Evolutionary conservation across 2,329 filamentous ascomycete species (phyloP).

Genomic region (Tolypocladium paradoxum): DNA sequence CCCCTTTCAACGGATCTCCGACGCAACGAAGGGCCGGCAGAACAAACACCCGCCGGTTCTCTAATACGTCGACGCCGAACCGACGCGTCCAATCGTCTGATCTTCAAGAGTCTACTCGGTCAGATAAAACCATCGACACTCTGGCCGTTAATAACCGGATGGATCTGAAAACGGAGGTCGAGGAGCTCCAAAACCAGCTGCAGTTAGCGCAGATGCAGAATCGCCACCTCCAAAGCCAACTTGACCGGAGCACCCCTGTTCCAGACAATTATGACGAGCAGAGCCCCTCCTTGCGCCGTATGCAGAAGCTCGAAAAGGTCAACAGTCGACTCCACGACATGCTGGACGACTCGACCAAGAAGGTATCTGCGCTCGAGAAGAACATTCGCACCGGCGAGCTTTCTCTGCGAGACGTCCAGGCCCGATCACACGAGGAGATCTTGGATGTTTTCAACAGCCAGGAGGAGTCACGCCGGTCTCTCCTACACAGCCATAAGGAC

Average conservation of each 20-base stretch:
- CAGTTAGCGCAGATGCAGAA: slow-evolving; percentile 95
- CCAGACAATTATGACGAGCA: slow-evolving; percentile 63
- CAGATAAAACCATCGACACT: slow-evolving; percentile 74
- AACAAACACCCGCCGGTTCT: slow-evolving; percentile 47
- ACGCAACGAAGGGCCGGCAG: slow-evolving; percentile 53
- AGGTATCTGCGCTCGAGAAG: slow-evolving; percentile 80
- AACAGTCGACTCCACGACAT: slow-evolving; percentile 88
- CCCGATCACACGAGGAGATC: slow-evolving; percentile 88
- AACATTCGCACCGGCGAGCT: slow-evolving; percentile 79
- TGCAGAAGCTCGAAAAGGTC: slow-evolving; percentile 85
- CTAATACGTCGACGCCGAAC: slow-evolving; percentile 67
- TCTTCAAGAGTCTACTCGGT: slow-evolving; percentile 64
- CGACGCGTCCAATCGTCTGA: slow-evolving; percentile 56
- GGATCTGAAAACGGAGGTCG: slow-evolving; percentile 82
- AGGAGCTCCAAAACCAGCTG: slow-evolving; percentile 86
- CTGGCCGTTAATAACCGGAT: slow-evolving; percentile 77
- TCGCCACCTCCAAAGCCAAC: slow-evolving; percentile 77
- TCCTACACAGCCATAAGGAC: slow-evolving; percentile 77
- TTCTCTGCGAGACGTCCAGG: slow-evolving; percentile 81
- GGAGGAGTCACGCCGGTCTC: slow-evolving; percentile 72
- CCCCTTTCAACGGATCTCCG: slow-evolving; percentile 63
- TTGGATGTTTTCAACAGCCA: slow-evolving; percentile 88
- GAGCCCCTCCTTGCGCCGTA: slow-evolving; percentile 66
- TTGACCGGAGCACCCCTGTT: slow-evolving; percentile 56
- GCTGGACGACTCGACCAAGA: slow-evolving; percentile 87